Evolutionary conservation across 2,329 filamentous ascomycete species (phyloP).

Genomic region (Talaromyces verruculosus): DNA sequence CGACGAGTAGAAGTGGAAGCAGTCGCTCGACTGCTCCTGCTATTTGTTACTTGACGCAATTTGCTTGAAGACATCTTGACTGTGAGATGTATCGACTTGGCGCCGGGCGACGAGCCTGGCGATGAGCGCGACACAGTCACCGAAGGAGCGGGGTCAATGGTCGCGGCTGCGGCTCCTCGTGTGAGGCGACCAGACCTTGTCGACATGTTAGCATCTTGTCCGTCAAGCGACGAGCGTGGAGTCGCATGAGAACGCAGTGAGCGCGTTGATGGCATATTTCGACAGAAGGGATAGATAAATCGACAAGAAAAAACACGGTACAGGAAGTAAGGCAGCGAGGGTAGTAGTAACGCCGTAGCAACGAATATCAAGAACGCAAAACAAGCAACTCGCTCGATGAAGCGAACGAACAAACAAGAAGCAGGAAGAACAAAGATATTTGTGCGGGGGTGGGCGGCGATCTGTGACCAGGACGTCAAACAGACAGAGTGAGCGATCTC

Average conservation of each 20-base stretch:
- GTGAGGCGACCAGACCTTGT: conserved; percentile 41
- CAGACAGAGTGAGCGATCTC: not conserved
- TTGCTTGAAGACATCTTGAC: conserved; percentile 53
- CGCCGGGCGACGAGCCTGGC: conserved; percentile 37
- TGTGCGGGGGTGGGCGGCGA: conserved; percentile 17
- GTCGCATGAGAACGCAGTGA: conserved; percentile 39
- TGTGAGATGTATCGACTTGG: conserved; percentile 48
- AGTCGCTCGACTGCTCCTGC: conserved; percentile 23
- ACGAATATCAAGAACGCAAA: not conserved
- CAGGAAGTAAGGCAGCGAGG: not conserved
- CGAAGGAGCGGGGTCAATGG: conserved; percentile 29
- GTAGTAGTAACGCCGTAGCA: not conserved
- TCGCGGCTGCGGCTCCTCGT: conserved; percentile 31
- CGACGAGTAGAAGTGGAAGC: conserved; percentile 15
- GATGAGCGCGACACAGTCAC: conserved; percentile 41
- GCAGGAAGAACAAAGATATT: conserved; percentile 10
- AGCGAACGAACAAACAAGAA: not conserved
- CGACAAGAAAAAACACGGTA: conserved; percentile 1
- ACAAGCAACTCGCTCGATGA: not conserved
- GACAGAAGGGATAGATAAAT: conserved; percentile 8
- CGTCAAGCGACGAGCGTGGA: conserved; percentile 31
- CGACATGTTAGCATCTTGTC: conserved; percentile 36
- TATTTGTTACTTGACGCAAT: conserved; percentile 48
- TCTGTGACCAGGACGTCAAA: not conserved
- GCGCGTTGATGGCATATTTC: conserved; percentile 39